A percentile compares a stretch with the other conserved stretches of the same genome.
Conservation (phyloP, 2,329 filamentous ascomycete genomes). For the Fusarium illudens region DNA sequence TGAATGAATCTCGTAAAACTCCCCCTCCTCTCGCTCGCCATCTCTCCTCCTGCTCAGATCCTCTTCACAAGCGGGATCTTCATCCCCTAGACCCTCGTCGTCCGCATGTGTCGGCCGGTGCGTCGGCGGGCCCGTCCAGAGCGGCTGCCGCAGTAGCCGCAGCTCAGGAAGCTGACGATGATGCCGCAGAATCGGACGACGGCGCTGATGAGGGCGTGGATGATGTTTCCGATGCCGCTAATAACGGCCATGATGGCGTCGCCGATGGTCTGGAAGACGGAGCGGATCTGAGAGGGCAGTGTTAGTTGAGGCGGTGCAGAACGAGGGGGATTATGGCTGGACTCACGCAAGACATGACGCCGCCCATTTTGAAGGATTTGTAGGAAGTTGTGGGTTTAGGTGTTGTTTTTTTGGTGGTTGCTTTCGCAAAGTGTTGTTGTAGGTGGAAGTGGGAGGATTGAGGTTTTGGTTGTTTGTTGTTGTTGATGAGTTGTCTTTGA, state of each 20-base stretch:
- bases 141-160: slow-evolving; percentile 52
- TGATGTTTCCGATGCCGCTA: slow-evolving; percentile 70
- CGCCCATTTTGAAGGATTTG: slow-evolving; percentile 69
- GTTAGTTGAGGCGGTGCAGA: slow-evolving; percentile 23
- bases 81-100: slow-evolving; percentile 25
- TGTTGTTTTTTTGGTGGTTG: slow-evolving; percentile 13
- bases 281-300: slow-evolving; percentile 57
- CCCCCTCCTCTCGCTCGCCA: neutral
- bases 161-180: slow-evolving; percentile 72
- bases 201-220: slow-evolving; percentile 73
- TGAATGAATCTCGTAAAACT: slow-evolving; percentile 19
- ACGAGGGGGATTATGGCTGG: neutral
- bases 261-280: slow-evolving; percentile 71
- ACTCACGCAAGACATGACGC: slow-evolving; percentile 84
- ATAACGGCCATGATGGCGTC: slow-evolving; percentile 73
- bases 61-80: neutral
- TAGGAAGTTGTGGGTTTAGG: slow-evolving; percentile 22
- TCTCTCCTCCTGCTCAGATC: neutral
- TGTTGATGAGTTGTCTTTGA: slow-evolving; percentile 4
- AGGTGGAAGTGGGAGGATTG: neutral
- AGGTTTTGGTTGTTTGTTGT: slow-evolving; percentile 3
- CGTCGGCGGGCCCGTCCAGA: slow-evolving; percentile 23
- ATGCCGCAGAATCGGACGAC: slow-evolving; percentile 71
- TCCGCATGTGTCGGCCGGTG: slow-evolving; percentile 22
- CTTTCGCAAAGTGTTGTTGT: neutral